Evolutionary conservation across 495 filamentous ascomycete species (phyloP).

Genomic region (Podospora didyma): DNA sequence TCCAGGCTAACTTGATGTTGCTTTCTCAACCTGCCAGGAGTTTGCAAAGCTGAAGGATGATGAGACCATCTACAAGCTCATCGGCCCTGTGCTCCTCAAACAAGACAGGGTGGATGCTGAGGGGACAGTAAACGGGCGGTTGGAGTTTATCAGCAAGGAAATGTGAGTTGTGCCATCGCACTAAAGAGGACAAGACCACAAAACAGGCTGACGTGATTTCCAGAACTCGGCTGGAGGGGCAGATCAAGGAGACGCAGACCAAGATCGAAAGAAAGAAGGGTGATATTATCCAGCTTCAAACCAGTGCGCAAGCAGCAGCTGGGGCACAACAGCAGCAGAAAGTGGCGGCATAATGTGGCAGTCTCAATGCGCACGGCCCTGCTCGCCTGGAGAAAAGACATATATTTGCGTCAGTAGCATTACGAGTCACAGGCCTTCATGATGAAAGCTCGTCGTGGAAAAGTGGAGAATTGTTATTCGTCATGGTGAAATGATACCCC

Average conservation of each 20-base stretch:
- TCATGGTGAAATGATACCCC: slow-evolving; percentile 7
- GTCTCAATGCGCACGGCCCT: not conserved
- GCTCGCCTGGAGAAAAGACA: not conserved
- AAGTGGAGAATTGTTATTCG: not conserved
- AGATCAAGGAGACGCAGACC: slow-evolving; percentile 73
- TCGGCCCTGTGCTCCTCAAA: slow-evolving; percentile 90
- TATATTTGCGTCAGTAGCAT: not conserved
- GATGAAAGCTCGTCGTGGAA: not conserved
- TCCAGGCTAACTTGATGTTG: not conserved
- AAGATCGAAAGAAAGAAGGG: slow-evolving; percentile 75
- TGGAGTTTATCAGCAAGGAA: slow-evolving; percentile 91
- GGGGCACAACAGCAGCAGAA: slow-evolving; percentile 10
- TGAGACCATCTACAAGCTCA: slow-evolving; percentile 89
- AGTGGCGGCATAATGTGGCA: slow-evolving; percentile 15
- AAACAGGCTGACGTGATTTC: not conserved
- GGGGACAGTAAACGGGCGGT: slow-evolving; percentile 80
- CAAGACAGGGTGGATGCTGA: slow-evolving; percentile 86
- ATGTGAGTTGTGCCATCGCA: slow-evolving; percentile 53
- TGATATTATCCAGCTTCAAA: slow-evolving; percentile 47
- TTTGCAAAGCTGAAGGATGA: slow-evolving; percentile 73
- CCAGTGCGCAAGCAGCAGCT: slow-evolving; percentile 34
- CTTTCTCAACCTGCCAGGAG: slow-evolving; percentile 49
- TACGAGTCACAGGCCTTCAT: not conserved
- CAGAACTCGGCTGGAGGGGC: slow-evolving; percentile 77
- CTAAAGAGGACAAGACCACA: not conserved